Evolutionary conservation across 1,139 yeast species (phyloP), one percentile per base, ranked within the genome.

Genomic region (Candida pseudocylindracea): DNA sequence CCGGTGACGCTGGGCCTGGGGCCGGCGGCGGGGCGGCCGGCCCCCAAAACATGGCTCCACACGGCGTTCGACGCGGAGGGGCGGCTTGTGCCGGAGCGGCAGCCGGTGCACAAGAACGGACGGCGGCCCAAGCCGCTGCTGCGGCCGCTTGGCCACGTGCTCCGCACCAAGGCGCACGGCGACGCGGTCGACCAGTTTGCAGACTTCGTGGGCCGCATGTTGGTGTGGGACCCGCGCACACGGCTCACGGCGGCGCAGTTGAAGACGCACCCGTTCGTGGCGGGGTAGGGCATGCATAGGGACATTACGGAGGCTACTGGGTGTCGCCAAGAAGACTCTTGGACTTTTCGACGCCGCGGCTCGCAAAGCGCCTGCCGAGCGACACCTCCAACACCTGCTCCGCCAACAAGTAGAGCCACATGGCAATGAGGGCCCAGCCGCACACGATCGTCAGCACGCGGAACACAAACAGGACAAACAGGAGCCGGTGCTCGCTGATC

Each of bases 381-480:
- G 60, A 28, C 2, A 62, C 10, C 8, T 48, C 38, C 30, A 71
- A 42, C 13, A 63, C 30, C 39, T 57, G 63, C 39, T 71, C 79
- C 37, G 59, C 60, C 20, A 58, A 39, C 36, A 59, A 55, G 46
- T 59, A 69, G n/a, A 51, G 39, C 44, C 54, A 49, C 33, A 63
- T 54, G 0, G 69, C 72, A 15, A 72, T 55, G 4, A 74, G 65
- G 36, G 71, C 51, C 10, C 75, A 43, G 1, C 91, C 88, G 4
- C 88, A 85, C n/a, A 69, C 42, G 29, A 88, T 75, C 2, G 93
- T 85, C 8, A 79, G 75, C 33, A 85, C 53, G 38, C 83, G 65
- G 10, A 83, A 69, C 9, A 83, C 55, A 50, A 91, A 88, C 43
- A 73, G 80, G 29, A 70, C 48, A 46, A 88, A 85, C 2, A 91